These are phyloP conservation scores for Aspergillus japonicus DNA, from an alignment of 2,329 filamentous ascomycete genomes.

Conservation along the genomic window DNA sequence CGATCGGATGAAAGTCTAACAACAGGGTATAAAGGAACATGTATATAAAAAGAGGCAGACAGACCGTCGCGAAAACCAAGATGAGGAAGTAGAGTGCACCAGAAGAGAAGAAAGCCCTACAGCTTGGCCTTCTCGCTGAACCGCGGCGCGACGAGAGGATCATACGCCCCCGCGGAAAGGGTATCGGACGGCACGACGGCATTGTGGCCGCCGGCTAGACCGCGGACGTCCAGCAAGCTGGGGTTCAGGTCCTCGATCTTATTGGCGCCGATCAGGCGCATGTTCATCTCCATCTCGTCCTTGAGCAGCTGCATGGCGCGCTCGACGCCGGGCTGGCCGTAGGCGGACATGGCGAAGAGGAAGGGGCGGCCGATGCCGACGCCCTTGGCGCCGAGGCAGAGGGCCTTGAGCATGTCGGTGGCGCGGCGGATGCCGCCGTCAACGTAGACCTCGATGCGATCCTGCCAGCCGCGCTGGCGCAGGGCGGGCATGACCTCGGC, in stretches of 20 bases:
- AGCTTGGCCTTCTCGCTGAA: conserved; percentile 51
- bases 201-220: conserved; percentile 59
- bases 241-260: conserved; percentile 76
- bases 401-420: conserved; percentile 92
- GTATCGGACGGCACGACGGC: conserved; percentile 62
- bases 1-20: neutral
- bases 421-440: conserved; percentile 88
- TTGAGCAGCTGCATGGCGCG: conserved; percentile 88
- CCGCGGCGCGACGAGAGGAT: conserved; percentile 50
- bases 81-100: too few species aligned
- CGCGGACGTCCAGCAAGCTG: conserved; percentile 73
- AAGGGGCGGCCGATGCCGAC: conserved; percentile 95
- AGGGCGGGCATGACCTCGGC: conserved; percentile 91
- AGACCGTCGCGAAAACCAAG: neutral
- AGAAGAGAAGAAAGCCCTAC: conserved; percentile 15
- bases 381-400: conserved; percentile 86
- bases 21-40: conserved; percentile 9
- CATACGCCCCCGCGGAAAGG: conserved; percentile 57
- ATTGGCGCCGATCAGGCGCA: conserved; percentile 83
- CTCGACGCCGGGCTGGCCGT: conserved; percentile 83
- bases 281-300: conserved; percentile 99
- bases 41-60: neutral
- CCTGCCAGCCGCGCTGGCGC: conserved; percentile 68
- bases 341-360: conserved; percentile 92
- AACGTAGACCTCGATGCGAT: conserved; percentile 81